A percentile compares a stretch with the other conserved stretches of the same genome.
phyloP scores from a whole-genome alignment of 164 flowering plant genomes.

The Magnolia officinalis region DNA sequence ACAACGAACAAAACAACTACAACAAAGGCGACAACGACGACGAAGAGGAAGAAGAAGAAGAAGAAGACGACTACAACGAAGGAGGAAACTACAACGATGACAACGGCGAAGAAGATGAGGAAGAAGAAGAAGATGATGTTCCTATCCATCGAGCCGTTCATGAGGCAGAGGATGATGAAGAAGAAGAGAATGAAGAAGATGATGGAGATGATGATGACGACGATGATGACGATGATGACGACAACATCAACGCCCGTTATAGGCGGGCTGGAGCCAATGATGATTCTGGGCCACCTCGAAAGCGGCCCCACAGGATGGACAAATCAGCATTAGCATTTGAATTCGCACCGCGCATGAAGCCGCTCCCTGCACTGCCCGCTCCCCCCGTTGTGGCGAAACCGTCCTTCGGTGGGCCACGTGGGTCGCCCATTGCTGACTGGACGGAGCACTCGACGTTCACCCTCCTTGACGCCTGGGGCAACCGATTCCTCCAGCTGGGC shows the following conservation, averaged over 20 bases:
- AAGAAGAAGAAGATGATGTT: constrained; percentile 14
- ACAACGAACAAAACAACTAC: constrained; percentile 20
- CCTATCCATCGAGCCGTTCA: neutral
- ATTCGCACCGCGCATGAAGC: constrained; percentile 36
- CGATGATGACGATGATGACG: constrained; percentile 17
- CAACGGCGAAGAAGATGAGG: constrained; percentile 13
- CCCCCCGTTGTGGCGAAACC: constrained; percentile 4
- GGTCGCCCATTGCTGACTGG: constrained; percentile 44
- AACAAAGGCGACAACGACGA: constrained; percentile 22
- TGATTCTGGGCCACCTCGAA: constrained; percentile 34
- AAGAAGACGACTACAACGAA: constrained; percentile 7
- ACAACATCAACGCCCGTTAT: constrained; percentile 6
- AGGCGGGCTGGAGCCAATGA: constrained; percentile 7
- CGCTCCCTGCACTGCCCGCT: constrained; percentile 9
- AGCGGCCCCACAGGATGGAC: constrained; percentile 46
- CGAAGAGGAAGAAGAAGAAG: constrained; percentile 22
- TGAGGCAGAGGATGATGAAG: constrained; percentile 6
- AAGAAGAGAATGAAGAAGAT: constrained; percentile 12
- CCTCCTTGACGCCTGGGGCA: constrained; percentile 83
- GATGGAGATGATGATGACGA: constrained; percentile 17
- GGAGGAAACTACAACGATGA: constrained; percentile 2
- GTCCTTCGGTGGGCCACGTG: constrained; percentile 6
- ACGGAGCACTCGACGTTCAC: constrained; percentile 54
- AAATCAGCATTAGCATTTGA: constrained; percentile 37
- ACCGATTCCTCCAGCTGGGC: constrained; percentile 73